Evolutionary conservation across 1,284 basidiomycete genomes (phyloP), one percentile per base, ranked within the genome.

Genomic region (Waitea zeae): DNA sequence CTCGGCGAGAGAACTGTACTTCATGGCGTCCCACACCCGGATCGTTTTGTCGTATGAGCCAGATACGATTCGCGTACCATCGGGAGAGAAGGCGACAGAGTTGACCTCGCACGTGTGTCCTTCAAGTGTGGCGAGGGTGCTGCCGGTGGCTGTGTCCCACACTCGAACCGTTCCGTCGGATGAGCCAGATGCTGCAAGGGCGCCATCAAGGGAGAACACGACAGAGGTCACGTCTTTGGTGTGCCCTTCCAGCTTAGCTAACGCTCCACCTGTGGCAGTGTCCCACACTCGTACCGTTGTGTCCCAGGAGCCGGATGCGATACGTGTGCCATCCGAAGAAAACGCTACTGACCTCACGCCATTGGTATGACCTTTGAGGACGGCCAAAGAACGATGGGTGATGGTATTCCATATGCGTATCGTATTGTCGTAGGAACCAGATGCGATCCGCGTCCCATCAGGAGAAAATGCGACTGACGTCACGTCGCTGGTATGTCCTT

Each of bases 261-360:
- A 20, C 19, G 2, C n/a, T n/a, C n/a, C n/a, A n/a, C n/a, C n/a
- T n/a, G n/a, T n/a, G n/a, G n/a, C n/a, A n/a, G 40, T 36, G 35
- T 49, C 39, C 50, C 49, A 53, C 2, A 51, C 18, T 17, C 44
- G 34, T 15, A 51, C 37, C 3, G 38, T 37, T 1, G 32, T 29
- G 38, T 49, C 48, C 22, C 40, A 38, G 4, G 40, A 33, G 12
- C 44, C 39, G 9, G 47, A 46, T 4, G 42, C 41, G 27, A 50
- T 39, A 20, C 17, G 13, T 3, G 27, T 24, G 20, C 43, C 43
- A 36, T 44, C 39, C 4, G 45, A 45, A 1, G 45, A 44, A 37
- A 46, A 47, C 2, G 19, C 35, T 7, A 46, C 33, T 4, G 44
- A 30, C 6, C 34, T 39, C 13, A 49, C 38, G 11, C 37, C 34